Conservation (phyloP, 805 yeast genomes). For the Pichia eremophila region DNA sequence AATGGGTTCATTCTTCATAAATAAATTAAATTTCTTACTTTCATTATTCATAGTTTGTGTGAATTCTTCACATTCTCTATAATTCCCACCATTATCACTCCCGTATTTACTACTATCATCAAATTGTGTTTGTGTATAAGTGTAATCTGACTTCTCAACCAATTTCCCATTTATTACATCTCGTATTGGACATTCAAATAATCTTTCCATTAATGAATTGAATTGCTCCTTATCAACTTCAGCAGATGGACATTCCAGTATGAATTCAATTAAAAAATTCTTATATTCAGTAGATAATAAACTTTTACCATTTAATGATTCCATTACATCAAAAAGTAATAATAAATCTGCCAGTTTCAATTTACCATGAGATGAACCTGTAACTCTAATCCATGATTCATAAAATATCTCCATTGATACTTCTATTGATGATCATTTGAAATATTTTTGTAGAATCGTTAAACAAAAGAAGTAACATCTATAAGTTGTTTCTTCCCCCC, state of each 20-base stretch:
- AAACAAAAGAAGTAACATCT: too few species aligned
- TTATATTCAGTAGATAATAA: slow-evolving; percentile 12
- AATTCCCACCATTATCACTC: too few species aligned
- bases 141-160: background rate
- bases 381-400: slow-evolving; percentile 8
- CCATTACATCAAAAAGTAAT: slow-evolving; percentile 10
- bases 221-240: slow-evolving; percentile 10
- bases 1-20: background rate
- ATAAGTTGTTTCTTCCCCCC: too few species aligned
- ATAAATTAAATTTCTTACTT: slow-evolving; percentile 1
- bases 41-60: slow-evolving; percentile 6
- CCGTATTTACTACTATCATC: too few species aligned
- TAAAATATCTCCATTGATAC: background rate
- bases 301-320: slow-evolving; percentile 2
- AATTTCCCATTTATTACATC: slow-evolving; percentile 4
- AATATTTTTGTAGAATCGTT: too few species aligned
- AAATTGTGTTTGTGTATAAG: background rate
- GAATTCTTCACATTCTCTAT: background rate
- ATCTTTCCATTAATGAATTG: slow-evolving; percentile 9
- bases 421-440: too few species aligned
- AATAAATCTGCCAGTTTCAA: slow-evolving; percentile 8
- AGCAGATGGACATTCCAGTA: slow-evolving; percentile 7
- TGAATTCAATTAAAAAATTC: slow-evolving; percentile 12
- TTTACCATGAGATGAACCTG: background rate
- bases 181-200: slow-evolving; percentile 11